Conservation (phyloP, 2,329 filamentous ascomycete species). For the Phialophora tarda region DNA sequence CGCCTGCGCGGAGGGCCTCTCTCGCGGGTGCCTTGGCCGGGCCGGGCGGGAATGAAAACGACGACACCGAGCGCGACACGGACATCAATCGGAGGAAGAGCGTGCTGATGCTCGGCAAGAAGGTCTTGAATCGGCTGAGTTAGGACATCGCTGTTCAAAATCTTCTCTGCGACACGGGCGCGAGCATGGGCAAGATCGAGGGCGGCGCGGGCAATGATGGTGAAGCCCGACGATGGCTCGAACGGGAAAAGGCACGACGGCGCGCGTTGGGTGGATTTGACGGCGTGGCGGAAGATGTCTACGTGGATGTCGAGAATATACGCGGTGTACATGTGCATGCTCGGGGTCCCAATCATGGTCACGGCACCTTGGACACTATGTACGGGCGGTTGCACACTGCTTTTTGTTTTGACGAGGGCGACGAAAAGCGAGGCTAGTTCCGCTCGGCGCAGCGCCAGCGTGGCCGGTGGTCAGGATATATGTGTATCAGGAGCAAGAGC, state of each 20-base stretch:
- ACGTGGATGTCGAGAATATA: neutral
- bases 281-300: too few relatives aligned
- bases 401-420: conserved; percentile 3
- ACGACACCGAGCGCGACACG: conserved; percentile 26
- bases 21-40: conserved; percentile 3
- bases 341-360: neutral
- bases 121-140: conserved; percentile 47
- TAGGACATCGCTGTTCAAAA: conserved; percentile 14
- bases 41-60: neutral
- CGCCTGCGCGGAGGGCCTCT: neutral
- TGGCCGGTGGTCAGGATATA: neutral
- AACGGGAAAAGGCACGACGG: neutral
- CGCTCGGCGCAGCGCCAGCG: neutral
- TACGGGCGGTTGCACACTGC: conserved; percentile 4
- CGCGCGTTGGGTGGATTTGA: neutral
- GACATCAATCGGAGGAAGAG: conserved; percentile 45
- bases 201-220: neutral
- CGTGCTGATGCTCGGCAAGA: conserved; percentile 51
- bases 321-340: neutral
- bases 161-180: neutral
- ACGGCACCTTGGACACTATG: conserved; percentile 7
- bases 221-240: neutral
- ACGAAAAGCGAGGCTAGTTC: conserved; percentile 2
- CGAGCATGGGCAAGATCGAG: neutral
- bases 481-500: neutral